Evolutionary conservation across 2,329 filamentous ascomycete genomes (phyloP).

Genomic region (Beauveria caledonica): DNA sequence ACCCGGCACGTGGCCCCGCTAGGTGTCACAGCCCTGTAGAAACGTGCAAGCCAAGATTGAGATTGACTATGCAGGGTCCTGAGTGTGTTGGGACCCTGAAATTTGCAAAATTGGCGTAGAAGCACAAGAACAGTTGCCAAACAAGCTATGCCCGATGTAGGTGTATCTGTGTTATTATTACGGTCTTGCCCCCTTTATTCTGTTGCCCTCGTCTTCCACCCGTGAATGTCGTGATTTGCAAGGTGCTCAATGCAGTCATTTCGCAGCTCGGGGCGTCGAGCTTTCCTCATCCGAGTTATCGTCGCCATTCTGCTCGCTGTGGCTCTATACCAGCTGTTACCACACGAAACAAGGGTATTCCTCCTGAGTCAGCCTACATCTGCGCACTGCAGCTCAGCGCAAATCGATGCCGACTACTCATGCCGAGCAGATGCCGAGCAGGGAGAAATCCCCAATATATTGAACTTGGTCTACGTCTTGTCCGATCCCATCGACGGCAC

Average conservation of each 20-base stretch:
- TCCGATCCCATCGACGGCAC: constrained; percentile 13
- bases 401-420: neutral
- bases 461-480: constrained; percentile 19
- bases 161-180: too few species aligned
- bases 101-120: neutral
- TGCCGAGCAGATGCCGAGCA: neutral
- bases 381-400: neutral
- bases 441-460: constrained; percentile 18
- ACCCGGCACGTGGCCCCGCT: neutral
- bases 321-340: neutral
- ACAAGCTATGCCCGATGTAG: too few species aligned
- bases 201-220: too few species aligned
- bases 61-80: neutral
- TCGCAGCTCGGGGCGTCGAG: neutral
- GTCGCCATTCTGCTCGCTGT: neutral
- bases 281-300: neutral
- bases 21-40: neutral
- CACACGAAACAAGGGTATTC: neutral
- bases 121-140: too few species aligned
- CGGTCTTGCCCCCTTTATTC: neutral
- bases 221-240: too few species aligned
- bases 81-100: neutral
- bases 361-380: neutral
- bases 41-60: neutral
- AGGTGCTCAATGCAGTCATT: neutral